Conservation (phyloP, 768 basidiomycete genomes). For the Tricholoma furcatifolium region DNA sequence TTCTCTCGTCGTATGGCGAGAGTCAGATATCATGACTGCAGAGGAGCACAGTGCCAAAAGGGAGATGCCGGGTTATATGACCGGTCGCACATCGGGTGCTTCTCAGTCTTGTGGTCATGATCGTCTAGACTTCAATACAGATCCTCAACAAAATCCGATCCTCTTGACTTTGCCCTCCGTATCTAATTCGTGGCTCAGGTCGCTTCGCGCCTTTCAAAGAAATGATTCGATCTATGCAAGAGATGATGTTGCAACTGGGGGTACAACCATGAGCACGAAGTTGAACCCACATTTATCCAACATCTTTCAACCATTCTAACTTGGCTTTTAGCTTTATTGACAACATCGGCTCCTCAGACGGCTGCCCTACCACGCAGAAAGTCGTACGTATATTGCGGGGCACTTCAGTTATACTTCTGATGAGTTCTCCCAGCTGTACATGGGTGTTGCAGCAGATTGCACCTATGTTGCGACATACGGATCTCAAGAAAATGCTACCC, state of each 20-base stretch:
- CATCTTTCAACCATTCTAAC: neutral
- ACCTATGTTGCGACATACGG: constrained; percentile 69
- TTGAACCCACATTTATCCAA: constrained; percentile 26
- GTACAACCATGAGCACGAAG: constrained; percentile 53
- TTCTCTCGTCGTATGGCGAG: constrained; percentile 70
- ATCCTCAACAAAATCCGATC: constrained; percentile 52
- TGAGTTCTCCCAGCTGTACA: constrained; percentile 47
- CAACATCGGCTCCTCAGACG: constrained; percentile 63
- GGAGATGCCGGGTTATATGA: constrained; percentile 24
- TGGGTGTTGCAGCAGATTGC: constrained; percentile 91
- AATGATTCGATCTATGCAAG: constrained; percentile 41
- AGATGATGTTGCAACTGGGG: constrained; percentile 57
- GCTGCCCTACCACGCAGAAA: constrained; percentile 73
- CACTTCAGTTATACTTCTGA: neutral
- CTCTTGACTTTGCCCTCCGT: constrained; percentile 30
- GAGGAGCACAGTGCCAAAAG: constrained; percentile 36
- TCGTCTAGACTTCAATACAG: constrained; percentile 60
- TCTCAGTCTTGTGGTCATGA: constrained; percentile 68
- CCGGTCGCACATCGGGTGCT: constrained; percentile 21
- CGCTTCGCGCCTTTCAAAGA: constrained; percentile 29
- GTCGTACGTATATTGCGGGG: constrained; percentile 42
- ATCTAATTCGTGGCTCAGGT: constrained; percentile 38
- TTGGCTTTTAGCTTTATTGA: constrained; percentile 54
- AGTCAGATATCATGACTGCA: constrained; percentile 61
- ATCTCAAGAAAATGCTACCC: constrained; percentile 62